Evolutionary conservation across 2,329 filamentous ascomycete species (phyloP).

Genomic region (Arthrobotrys conoides): DNA sequence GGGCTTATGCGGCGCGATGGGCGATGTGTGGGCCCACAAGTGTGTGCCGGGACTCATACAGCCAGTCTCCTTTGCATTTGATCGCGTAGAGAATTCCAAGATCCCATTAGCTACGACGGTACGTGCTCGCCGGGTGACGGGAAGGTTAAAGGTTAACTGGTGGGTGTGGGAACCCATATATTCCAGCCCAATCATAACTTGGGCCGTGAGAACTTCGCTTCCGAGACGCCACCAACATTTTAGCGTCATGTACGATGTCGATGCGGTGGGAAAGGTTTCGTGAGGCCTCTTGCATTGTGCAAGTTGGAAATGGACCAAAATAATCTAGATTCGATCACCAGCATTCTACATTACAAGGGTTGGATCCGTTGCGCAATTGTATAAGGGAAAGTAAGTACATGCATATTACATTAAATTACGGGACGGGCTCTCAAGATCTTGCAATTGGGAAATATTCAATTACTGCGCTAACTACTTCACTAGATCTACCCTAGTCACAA

Average conservation of each 20-base stretch:
- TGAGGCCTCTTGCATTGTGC: constrained; percentile 40
- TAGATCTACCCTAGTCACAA: no score
- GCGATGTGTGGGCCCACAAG: constrained; percentile 28
- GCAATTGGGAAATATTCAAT: no score
- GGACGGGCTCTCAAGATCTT: background rate
- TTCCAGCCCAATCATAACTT: constrained; percentile 36
- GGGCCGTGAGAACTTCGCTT: constrained; percentile 37
- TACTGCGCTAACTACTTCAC: no score
- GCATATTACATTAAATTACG: constrained; percentile 37
- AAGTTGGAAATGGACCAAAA: constrained; percentile 37
- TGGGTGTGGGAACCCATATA: constrained; percentile 36
- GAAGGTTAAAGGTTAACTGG: constrained; percentile 34
- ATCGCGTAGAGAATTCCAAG: constrained; percentile 22
- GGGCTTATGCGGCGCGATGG: constrained; percentile 54
- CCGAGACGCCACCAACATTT: constrained; percentile 60
- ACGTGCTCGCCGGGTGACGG: constrained; percentile 45
- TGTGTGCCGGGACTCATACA: constrained; percentile 16
- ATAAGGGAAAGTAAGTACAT: background rate
- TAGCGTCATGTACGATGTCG: constrained; percentile 49
- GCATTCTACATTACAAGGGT: constrained; percentile 29
- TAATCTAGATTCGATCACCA: constrained; percentile 44
- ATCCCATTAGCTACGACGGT: constrained; percentile 34
- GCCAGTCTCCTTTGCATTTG: constrained; percentile 19
- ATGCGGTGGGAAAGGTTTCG: constrained; percentile 50
- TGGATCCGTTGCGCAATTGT: constrained; percentile 47